These are phyloP conservation scores for Maudiozyma bulderi DNA, from an alignment of 805 yeast genomes.

Conservation along the genomic window DNA sequence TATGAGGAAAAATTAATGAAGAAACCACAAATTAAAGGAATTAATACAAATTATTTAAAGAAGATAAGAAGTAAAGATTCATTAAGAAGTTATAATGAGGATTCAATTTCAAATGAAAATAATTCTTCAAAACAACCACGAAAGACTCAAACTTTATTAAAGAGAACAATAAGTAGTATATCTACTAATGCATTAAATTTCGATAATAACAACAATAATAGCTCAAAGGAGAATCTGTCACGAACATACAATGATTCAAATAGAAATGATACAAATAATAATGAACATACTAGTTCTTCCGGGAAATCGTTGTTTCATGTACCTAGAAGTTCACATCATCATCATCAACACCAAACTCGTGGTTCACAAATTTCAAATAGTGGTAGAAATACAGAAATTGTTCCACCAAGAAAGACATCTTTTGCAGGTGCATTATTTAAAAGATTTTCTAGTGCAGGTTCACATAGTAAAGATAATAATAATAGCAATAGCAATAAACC, in stretches of 20 bases:
- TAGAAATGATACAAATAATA: background rate
- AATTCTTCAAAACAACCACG: background rate
- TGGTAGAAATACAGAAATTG: background rate
- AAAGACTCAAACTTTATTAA: conserved; percentile 4
- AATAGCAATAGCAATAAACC: background rate
- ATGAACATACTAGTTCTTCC: background rate
- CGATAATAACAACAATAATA: background rate
- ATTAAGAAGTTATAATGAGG: background rate
- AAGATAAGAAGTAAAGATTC: background rate
- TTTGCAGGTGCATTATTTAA: conserved; percentile 20
- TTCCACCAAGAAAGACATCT: conserved; percentile 18
- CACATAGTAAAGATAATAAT: background rate
- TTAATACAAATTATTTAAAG: background rate
- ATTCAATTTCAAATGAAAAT: background rate
- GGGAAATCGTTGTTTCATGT: background rate
- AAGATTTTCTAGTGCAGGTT: conserved; percentile 12
- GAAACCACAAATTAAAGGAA: background rate
- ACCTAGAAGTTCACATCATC: conserved; percentile 1
- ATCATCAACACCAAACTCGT: background rate
- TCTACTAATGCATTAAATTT: conserved; percentile 6
- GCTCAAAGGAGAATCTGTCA: conserved; percentile 1
- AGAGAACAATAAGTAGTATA: conserved; percentile 19
- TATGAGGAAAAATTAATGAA: conserved; percentile 1
- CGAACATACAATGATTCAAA: background rate
- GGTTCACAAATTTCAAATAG: background rate